Percentiles rank a stretch among this genome's conserved stretches.
Evolutionary conservation across 2,329 filamentous ascomycete species (phyloP).

Genomic region (Penicillium brasilianum): DNA sequence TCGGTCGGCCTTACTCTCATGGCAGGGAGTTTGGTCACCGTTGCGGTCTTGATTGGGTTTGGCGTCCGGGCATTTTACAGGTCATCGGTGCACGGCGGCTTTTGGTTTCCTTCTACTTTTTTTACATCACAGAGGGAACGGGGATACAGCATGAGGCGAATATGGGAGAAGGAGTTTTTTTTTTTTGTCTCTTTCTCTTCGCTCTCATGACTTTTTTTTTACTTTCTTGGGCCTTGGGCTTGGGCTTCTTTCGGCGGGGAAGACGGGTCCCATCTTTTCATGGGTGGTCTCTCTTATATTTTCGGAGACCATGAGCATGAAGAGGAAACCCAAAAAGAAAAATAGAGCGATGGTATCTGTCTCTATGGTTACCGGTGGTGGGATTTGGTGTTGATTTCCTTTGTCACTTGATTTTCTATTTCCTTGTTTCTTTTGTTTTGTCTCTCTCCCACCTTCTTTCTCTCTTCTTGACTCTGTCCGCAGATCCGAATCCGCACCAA

Average conservation of each 20-base stretch:
- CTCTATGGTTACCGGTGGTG: constrained; percentile 10
- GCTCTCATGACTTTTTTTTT: constrained; percentile 10
- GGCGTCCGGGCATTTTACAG: constrained; percentile 44
- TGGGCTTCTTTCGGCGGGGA: constrained; percentile 5
- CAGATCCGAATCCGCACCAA: constrained; percentile 24
- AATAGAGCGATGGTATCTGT: constrained; percentile 27
- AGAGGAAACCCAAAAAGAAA: constrained; percentile 22
- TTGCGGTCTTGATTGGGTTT: constrained; percentile 37
- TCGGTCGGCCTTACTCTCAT: constrained; percentile 20
- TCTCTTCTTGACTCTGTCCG: constrained; percentile 4
- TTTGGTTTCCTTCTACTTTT: constrained; percentile 20
- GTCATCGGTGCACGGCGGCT: constrained; percentile 32
- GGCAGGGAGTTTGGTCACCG: constrained; percentile 24
- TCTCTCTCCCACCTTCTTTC: constrained; percentile 18
- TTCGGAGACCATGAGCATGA: constrained; percentile 17
- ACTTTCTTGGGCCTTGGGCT: constrained; percentile 8
- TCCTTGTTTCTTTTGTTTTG: constrained; percentile 29
- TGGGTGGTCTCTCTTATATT: constrained; percentile 4
- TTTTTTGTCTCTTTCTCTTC: constrained; percentile 10
- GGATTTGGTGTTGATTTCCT: constrained; percentile 49
- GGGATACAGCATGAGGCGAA: constrained; percentile 9
- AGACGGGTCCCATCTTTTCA: constrained; percentile 13
- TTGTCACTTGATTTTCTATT: constrained; percentile 51
- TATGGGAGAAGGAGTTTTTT: background rate
- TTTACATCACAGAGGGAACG: constrained; percentile 11